Evolutionary conservation across 2,329 filamentous ascomycete genomes (phyloP).

Genomic region (Botryotinia calthae): DNA sequence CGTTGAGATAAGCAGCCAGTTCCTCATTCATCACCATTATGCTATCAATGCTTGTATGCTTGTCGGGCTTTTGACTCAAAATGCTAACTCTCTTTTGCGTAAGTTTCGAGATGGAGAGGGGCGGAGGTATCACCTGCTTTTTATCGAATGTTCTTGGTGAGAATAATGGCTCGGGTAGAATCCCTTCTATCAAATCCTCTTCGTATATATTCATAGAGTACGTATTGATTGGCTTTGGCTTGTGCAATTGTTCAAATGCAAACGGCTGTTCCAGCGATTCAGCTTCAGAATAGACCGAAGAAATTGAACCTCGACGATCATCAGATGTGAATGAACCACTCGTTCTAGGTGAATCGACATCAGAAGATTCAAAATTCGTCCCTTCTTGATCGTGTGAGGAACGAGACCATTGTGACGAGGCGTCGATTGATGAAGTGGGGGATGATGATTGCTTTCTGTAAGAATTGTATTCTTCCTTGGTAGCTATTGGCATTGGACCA

Average conservation of each 20-base stretch:
- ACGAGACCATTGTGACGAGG: slow-evolving; percentile 14
- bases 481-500: neutral
- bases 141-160: neutral
- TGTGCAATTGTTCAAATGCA: neutral
- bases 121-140: neutral
- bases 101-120: slow-evolving; percentile 1
- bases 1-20: slow-evolving; percentile 4
- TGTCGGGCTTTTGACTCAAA: neutral
- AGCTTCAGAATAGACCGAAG: neutral
- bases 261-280: neutral
- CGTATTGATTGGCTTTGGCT: slow-evolving; percentile 22
- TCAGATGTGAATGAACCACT: slow-evolving; percentile 10
- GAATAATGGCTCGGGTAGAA: neutral
- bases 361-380: neutral
- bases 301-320: neutral
- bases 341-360: neutral
- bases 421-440: slow-evolving; percentile 1
- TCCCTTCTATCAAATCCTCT: slow-evolving; percentile 7
- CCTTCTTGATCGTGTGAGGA: slow-evolving; percentile 19
- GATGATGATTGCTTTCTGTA: slow-evolving; percentile 7
- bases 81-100: neutral
- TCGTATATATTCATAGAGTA: slow-evolving; percentile 27
- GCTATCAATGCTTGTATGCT: slow-evolving; percentile 6
- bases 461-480: neutral
- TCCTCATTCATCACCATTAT: slow-evolving; percentile 5